A percentile compares a stretch with the other conserved stretches of the same genome.
Conservation (phyloP, 176 grass and related monocot genomes). For the Cymbopogon citratus region DNA sequence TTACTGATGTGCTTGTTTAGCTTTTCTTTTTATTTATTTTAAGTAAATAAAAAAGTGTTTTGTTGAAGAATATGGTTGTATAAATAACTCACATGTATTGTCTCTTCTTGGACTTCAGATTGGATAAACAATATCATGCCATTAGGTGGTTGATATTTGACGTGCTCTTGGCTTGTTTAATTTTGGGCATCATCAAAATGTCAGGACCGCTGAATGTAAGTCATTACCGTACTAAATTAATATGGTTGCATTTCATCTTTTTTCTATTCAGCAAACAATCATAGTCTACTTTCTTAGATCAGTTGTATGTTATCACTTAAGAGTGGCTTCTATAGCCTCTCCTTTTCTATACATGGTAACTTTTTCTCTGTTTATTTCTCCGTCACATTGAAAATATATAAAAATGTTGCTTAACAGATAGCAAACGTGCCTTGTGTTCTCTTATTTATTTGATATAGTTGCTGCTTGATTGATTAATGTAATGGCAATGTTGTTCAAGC, state of each 20-base stretch:
- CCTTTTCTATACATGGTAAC: not conserved
- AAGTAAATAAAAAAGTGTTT: conserved; percentile 6
- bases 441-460: not conserved
- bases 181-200: conserved; percentile 40
- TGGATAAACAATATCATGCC: conserved; percentile 23
- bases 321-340: not conserved
- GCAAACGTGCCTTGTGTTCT: not conserved
- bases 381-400: not conserved
- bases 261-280: conserved; percentile 19
- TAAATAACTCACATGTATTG: conserved; percentile 18
- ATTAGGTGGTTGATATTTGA: conserved; percentile 28
- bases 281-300: conserved; percentile 1
- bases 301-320: not conserved
- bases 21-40: not conserved
- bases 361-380: conserved; percentile 6
- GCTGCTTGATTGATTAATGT: conserved; percentile 10
- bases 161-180: conserved; percentile 1
- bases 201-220: conserved; percentile 70
- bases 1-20: not conserved
- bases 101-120: conserved; percentile 32
- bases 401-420: not conserved
- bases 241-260: conserved; percentile 8
- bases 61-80: not conserved
- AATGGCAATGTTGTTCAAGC: not conserved
- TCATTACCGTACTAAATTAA: conserved; percentile 23